Percentiles rank a stretch among this genome's conserved stretches.
Conservation (phyloP, 352 stramenopile species). For the Phytopythium chamaehyphon region DNA sequence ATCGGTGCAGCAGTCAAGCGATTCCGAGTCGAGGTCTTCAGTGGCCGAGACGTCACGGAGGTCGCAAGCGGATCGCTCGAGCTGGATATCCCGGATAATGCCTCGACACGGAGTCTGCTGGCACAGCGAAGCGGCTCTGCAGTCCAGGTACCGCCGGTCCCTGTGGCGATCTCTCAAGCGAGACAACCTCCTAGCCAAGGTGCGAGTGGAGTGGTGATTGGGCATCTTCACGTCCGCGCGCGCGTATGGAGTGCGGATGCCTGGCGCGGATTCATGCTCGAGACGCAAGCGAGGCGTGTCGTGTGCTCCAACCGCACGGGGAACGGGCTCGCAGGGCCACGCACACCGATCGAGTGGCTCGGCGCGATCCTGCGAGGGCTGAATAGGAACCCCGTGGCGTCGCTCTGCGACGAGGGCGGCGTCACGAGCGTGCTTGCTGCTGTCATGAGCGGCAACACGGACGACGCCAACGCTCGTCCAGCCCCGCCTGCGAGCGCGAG, state of each 20-base stretch:
- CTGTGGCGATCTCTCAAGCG: neutral
- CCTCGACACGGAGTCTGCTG: neutral
- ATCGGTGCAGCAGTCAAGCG: constrained; percentile 2
- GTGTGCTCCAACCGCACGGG: constrained; percentile 60
- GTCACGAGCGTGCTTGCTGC: constrained; percentile 45
- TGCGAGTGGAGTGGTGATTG: constrained; percentile 6
- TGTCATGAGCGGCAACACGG: constrained; percentile 16
- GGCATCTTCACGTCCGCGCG: constrained; percentile 20
- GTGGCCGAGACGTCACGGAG: neutral
- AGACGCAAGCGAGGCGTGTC: constrained; percentile 34
- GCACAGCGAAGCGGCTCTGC: neutral
- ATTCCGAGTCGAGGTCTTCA: constrained; percentile 2
- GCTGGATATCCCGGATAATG: neutral
- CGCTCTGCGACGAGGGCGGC: constrained; percentile 67
- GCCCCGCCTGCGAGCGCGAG: neutral
- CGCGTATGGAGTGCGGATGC: constrained; percentile 44
- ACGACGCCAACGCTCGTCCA: constrained; percentile 4
- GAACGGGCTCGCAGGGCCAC: constrained; percentile 20
- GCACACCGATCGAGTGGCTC: constrained; percentile 41
- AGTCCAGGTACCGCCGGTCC: constrained; percentile 1
- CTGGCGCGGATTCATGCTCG: constrained; percentile 38
- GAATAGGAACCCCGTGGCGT: constrained; percentile 68
- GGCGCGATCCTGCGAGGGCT: constrained; percentile 61
- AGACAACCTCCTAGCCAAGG: neutral
- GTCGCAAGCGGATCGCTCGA: constrained; percentile 21